A percentile compares a stretch with the other conserved stretches of the same genome.
Evolutionary conservation across 352 stramenopile species (phyloP).

Genomic region (Peronospora farinosa): DNA sequence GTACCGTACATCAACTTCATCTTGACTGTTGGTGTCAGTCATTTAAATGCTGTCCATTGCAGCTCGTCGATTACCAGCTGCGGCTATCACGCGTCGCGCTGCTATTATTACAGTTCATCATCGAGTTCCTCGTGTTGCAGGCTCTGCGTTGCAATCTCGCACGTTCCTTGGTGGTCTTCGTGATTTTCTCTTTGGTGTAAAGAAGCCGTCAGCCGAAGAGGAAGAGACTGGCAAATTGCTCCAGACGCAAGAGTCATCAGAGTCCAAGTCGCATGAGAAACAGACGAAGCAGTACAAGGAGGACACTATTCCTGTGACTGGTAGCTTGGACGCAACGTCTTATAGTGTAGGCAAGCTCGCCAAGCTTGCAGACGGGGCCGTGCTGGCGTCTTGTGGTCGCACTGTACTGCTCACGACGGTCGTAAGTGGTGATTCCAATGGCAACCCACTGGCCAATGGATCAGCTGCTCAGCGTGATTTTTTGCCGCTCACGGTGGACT

Average conservation of each 20-base stretch:
- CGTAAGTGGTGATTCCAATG: slow-evolving; percentile 49
- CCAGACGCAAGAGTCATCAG: slow-evolving; percentile 2
- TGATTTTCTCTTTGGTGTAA: slow-evolving; percentile 57
- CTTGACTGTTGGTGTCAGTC: not conserved
- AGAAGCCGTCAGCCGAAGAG: slow-evolving; percentile 30
- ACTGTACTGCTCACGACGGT: slow-evolving; percentile 84
- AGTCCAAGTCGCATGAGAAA: slow-evolving; percentile 7
- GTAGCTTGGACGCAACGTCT: slow-evolving; percentile 43
- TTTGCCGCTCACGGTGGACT: slow-evolving; percentile 91
- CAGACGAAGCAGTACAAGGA: slow-evolving; percentile 10
- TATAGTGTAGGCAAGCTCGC: slow-evolving; percentile 79
- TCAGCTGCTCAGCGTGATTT: slow-evolving; percentile 45
- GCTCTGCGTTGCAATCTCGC: slow-evolving; percentile 27
- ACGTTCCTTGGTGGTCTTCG: slow-evolving; percentile 60
- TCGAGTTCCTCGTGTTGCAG: slow-evolving; percentile 5
- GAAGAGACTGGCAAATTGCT: slow-evolving; percentile 14
- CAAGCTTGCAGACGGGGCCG: slow-evolving; percentile 76
- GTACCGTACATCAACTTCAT: slow-evolving; percentile 1
- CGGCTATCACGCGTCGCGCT: slow-evolving; percentile 14
- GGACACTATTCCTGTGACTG: slow-evolving; percentile 30
- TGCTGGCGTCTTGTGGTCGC: slow-evolving; percentile 76
- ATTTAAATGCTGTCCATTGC: slow-evolving; percentile 28
- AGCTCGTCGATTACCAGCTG: slow-evolving; percentile 21
- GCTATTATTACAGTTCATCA: slow-evolving; percentile 1
- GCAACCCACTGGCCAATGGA: slow-evolving; percentile 28